These are phyloP conservation scores for Saccharomycopsis hybrid DNA, from an alignment of 1,139 yeast genomes.

Conservation along the genomic window DNA sequence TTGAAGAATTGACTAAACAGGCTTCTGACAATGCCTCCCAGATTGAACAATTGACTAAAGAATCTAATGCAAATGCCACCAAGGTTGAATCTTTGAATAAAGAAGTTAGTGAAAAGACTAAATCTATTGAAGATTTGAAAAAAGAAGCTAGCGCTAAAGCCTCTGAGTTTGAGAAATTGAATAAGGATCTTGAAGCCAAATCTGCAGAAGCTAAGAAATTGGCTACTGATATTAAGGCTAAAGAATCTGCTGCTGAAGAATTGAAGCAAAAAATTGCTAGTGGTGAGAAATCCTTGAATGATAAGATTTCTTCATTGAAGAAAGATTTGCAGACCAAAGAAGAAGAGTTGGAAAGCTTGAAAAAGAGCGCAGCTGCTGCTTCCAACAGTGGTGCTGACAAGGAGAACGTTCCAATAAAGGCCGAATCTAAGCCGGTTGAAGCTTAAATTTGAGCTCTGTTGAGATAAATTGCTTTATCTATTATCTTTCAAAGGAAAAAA, in stretches of 20 bases:
- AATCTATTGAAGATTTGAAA: conserved; percentile 1
- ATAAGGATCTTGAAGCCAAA: background rate
- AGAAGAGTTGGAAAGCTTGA: background rate
- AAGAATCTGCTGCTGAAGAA: conserved; percentile 2
- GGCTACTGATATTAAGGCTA: conserved; percentile 1
- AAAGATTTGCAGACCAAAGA: background rate
- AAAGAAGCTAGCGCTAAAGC: conserved; percentile 6
- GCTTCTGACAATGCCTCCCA: background rate
- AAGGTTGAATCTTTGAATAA: conserved; percentile 1
- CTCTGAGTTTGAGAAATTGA: background rate
- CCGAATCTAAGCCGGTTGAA: conserved; percentile 11
- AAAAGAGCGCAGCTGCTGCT: background rate
- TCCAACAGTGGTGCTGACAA: conserved; percentile 1
- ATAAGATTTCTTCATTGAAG: background rate
- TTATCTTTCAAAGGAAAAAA: background rate
- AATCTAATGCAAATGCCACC: conserved; percentile 1
- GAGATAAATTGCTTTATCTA: background rate
- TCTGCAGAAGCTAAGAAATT: conserved; percentile 1
- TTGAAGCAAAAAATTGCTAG: background rate
- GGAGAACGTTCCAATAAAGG: conserved; percentile 1
- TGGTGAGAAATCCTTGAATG: background rate
- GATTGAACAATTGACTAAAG: background rate
- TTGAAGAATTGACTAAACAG: background rate
- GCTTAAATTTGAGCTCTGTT: conserved; percentile 1
- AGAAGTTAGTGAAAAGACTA: background rate